Conservation (phyloP, 164 flowering plant genomes). For the Magnolia kwangsiensis region DNA sequence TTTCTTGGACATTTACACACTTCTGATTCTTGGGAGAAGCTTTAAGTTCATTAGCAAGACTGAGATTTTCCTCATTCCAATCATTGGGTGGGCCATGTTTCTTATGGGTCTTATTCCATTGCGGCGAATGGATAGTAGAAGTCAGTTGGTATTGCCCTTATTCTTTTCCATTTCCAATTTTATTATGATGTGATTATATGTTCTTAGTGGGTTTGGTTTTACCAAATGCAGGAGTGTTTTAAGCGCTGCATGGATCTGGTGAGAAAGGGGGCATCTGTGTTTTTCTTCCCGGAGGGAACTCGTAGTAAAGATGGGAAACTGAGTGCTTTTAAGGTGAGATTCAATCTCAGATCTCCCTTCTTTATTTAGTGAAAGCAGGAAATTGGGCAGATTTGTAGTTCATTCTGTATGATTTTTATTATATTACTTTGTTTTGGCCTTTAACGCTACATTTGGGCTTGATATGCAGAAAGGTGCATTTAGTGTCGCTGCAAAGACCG, state of each 20-base stretch:
- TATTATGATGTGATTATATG: not conserved
- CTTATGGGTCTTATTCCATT: conserved; percentile 78
- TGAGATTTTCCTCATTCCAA: conserved; percentile 64
- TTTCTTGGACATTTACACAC: conserved; percentile 79
- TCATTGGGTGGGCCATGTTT: conserved; percentile 97
- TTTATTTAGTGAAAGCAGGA: not conserved
- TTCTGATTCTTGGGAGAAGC: conserved; percentile 77
- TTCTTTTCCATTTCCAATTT: not conserved
- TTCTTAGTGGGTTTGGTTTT: not conserved
- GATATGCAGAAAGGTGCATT: conserved; percentile 90
- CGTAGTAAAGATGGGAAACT: conserved; percentile 80
- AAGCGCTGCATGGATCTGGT: conserved; percentile 78
- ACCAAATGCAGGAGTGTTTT: conserved; percentile 61
- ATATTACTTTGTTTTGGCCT: not conserved
- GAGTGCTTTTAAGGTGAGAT: conserved; percentile 81
- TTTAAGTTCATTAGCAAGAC: conserved; percentile 97
- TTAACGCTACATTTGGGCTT: conserved; percentile 5
- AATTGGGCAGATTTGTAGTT: not conserved
- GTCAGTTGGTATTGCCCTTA: conserved; percentile 70
- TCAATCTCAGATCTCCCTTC: not conserved
- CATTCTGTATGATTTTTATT: not conserved
- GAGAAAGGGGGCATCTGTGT: conserved; percentile 85
- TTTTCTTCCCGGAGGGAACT: conserved; percentile 97
- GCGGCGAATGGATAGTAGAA: conserved; percentile 86
- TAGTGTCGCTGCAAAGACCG: conserved; percentile 76